These are phyloP conservation scores for Camillea tinctor DNA, from an alignment of 2,329 filamentous ascomycete genomes.

Conservation along the genomic window DNA sequence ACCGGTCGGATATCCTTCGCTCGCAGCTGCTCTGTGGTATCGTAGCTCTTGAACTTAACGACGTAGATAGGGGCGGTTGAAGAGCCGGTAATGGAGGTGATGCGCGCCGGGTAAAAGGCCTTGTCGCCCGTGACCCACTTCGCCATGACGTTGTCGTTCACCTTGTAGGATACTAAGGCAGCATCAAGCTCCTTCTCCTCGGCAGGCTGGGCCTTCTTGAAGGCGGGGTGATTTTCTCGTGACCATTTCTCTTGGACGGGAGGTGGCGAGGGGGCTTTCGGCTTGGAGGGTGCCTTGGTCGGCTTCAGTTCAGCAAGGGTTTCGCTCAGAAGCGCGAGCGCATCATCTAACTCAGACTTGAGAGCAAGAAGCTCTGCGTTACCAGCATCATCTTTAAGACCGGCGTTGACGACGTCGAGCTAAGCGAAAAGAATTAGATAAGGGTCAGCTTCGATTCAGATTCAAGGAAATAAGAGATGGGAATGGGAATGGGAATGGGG, in stretches of 20 bases:
- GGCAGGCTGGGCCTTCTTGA: constrained; percentile 54
- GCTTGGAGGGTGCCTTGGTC: constrained; percentile 45
- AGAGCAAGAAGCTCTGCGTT: constrained; percentile 76
- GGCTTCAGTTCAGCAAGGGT: constrained; percentile 79
- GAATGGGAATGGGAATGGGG: too few relatives aligned
- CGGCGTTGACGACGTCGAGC: constrained; percentile 75
- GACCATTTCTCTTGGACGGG: constrained; percentile 72
- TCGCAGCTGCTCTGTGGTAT: constrained; percentile 76
- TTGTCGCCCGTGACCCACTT: constrained; percentile 91
- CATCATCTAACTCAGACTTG: constrained; percentile 76
- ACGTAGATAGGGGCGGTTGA: constrained; percentile 88
- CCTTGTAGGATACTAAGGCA: constrained; percentile 63
- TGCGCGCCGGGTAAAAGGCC: constrained; percentile 85
- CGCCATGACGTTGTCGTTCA: constrained; percentile 87
- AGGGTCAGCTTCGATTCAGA: constrained; percentile 8
- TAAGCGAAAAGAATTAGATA: constrained; percentile 37
- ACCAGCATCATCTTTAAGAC: constrained; percentile 76
- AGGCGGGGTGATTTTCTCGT: constrained; percentile 76
- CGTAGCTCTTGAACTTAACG: constrained; percentile 92
- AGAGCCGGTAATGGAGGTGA: constrained; percentile 91
- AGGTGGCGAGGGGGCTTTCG: constrained; percentile 45
- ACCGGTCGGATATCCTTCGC: constrained; percentile 82
- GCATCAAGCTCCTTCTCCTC: constrained; percentile 55
- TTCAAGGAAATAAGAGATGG: too few relatives aligned
- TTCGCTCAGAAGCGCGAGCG: constrained; percentile 76